Evolutionary conservation across 495 filamentous ascomycete genomes (phyloP).

Genomic region (Xylaria scruposa): DNA sequence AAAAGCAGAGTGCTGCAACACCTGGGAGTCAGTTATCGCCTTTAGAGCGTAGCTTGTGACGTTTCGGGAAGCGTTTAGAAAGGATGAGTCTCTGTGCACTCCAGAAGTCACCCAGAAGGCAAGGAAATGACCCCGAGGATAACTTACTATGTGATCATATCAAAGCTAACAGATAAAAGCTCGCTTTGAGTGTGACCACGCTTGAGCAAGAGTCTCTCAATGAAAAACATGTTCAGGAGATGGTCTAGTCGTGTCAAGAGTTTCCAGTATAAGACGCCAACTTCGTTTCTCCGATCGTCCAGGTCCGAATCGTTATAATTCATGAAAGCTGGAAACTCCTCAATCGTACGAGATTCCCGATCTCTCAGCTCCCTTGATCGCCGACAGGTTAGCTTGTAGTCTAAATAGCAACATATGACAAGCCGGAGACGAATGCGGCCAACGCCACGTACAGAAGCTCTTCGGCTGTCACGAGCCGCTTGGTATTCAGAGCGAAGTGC

Average conservation of each 20-base stretch:
- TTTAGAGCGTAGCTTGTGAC: not conserved
- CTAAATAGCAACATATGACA: not conserved
- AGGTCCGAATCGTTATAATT: slow-evolving; percentile 41
- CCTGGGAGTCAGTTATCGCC: slow-evolving; percentile 29
- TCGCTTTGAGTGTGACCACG: slow-evolving; percentile 56
- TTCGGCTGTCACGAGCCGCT: slow-evolving; percentile 50
- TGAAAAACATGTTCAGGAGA: slow-evolving; percentile 63
- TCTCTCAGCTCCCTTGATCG: slow-evolving; percentile 31
- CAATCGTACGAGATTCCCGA: slow-evolving; percentile 28
- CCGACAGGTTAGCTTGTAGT: not conserved
- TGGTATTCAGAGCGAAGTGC: slow-evolving; percentile 61
- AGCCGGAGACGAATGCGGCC: not conserved
- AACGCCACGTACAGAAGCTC: slow-evolving; percentile 52
- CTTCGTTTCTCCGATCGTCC: slow-evolving; percentile 37
- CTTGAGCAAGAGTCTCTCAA: slow-evolving; percentile 63
- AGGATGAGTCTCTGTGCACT: not conserved
- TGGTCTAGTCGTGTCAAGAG: slow-evolving; percentile 59
- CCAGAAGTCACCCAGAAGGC: not conserved
- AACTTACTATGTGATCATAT: slow-evolving; percentile 46
- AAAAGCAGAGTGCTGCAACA: slow-evolving; percentile 45
- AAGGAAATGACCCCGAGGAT: not conserved
- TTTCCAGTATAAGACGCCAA: slow-evolving; percentile 29
- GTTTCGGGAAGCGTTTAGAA: not conserved
- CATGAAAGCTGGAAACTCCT: slow-evolving; percentile 40
- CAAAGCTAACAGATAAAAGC: slow-evolving; percentile 61